phyloP scores from a whole-genome alignment of 805 yeast species.

The Kodamaea laetipori region DNA sequence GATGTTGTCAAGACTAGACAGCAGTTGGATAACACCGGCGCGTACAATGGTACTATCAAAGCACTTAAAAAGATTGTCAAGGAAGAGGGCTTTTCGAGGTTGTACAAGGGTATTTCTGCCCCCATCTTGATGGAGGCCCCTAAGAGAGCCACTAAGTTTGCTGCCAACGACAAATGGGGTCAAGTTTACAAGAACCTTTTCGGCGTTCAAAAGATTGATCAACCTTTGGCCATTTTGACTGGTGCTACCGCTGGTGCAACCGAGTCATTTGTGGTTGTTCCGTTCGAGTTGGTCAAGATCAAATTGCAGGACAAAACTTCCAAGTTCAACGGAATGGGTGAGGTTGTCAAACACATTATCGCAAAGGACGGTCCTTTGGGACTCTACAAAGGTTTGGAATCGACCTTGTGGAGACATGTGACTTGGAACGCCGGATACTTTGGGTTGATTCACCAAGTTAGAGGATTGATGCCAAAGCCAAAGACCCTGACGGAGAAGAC shows the following conservation, averaged over 20 bases:
- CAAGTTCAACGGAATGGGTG: constrained; percentile 79
- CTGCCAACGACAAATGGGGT: constrained; percentile 97
- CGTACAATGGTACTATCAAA: constrained; percentile 81
- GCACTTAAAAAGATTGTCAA: constrained; percentile 81
- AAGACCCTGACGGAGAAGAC: constrained; percentile 72
- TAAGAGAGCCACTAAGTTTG: constrained; percentile 97
- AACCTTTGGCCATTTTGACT: constrained; percentile 81
- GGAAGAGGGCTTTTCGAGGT: constrained; percentile 79
- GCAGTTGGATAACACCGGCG: constrained; percentile 67
- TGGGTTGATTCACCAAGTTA: constrained; percentile 88
- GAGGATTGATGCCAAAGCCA: constrained; percentile 77
- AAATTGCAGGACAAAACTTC: constrained; percentile 88
- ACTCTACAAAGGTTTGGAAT: constrained; percentile 91
- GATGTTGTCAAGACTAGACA: constrained; percentile 97
- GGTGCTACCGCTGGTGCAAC: constrained; percentile 99
- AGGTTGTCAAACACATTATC: constrained; percentile 73
- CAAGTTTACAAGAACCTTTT: constrained; percentile 72
- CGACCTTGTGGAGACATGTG: constrained; percentile 96
- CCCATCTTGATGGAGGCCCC: constrained; percentile 99
- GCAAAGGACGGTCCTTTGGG: constrained; percentile 78
- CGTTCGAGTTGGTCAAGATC: constrained; percentile 94
- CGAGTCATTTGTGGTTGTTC: constrained; percentile 95
- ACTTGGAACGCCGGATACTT: constrained; percentile 98
- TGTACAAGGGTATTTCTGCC: constrained; percentile 92
- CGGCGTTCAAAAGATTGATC: constrained; percentile 70